These are phyloP conservation scores for Maudiozyma humilis DNA, from an alignment of 1,139 yeast genomes.

Conservation along the genomic window DNA sequence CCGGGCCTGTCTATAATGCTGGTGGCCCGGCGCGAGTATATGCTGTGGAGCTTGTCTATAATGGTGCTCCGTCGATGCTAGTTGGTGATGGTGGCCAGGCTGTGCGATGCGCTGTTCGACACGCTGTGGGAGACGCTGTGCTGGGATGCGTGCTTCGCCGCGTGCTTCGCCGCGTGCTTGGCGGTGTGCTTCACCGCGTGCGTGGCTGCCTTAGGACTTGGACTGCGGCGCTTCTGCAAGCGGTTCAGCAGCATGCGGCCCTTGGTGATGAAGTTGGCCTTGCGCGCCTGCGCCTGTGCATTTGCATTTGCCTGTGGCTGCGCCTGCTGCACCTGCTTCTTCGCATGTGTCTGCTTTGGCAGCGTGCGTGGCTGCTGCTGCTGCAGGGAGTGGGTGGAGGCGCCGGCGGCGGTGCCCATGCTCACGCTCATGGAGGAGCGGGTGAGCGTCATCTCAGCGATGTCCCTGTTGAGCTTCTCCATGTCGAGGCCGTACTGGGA, in stretches of 20 bases:
- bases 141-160: too few species aligned
- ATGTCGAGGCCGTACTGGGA: constrained; percentile 2
- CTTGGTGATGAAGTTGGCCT: neutral
- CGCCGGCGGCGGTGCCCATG: neutral
- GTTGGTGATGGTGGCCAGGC: too few species aligned
- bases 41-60: too few species aligned
- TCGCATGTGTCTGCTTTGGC: too few species aligned
- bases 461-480: neutral
- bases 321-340: too few species aligned
- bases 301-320: too few species aligned
- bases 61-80: too few species aligned
- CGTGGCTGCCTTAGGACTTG: neutral
- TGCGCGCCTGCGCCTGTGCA: neutral
- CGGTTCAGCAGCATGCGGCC: neutral
- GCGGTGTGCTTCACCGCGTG: neutral
- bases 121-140: too few species aligned
- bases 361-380: neutral
- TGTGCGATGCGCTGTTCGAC: too few species aligned
- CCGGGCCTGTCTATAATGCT: too few species aligned
- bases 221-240: neutral
- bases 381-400: neutral
- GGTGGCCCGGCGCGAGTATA: too few species aligned
- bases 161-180: too few species aligned
- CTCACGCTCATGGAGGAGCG: neutral
- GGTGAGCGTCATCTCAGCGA: constrained; percentile 1